Conservation (phyloP, 1,284 basidiomycete species). For the Trichosporon ovoides region DNA sequence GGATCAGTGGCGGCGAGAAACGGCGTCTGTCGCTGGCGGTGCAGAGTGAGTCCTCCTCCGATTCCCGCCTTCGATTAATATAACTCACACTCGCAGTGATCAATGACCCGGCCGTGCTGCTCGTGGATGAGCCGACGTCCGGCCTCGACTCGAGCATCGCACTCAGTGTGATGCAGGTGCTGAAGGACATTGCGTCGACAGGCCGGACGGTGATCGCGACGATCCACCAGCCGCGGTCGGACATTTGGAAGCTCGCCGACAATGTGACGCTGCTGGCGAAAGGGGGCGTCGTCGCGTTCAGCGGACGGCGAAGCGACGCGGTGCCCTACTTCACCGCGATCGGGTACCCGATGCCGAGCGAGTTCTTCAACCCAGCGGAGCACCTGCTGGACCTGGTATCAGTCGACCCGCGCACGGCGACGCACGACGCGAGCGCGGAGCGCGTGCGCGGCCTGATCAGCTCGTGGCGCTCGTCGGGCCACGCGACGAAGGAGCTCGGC, state of each 20-base stretch:
- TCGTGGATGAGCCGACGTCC: slow-evolving; percentile 51
- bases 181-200: slow-evolving; percentile 52
- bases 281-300: slow-evolving; percentile 50
- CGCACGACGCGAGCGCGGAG: slow-evolving; percentile 21
- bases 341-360: slow-evolving; percentile 46
- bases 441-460: slow-evolving; percentile 26
- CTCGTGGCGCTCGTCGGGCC: slow-evolving; percentile 15
- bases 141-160: slow-evolving; percentile 56
- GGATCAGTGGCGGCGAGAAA: slow-evolving; percentile 57
- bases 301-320: slow-evolving; percentile 33
- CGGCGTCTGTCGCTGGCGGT: slow-evolving; percentile 55
- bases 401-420: slow-evolving; percentile 36
- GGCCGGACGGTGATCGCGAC: slow-evolving; percentile 56
- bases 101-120: slow-evolving; percentile 52
- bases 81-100: slow-evolving; percentile 34
- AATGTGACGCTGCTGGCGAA: slow-evolving; percentile 54
- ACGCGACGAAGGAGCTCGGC: slow-evolving; percentile 11
- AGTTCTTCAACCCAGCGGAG: slow-evolving; percentile 49
- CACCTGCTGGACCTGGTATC: slow-evolving; percentile 49
- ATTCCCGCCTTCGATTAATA: not conserved
- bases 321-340: slow-evolving; percentile 40
- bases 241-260: slow-evolving; percentile 53
- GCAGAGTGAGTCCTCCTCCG: slow-evolving; percentile 43
- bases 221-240: slow-evolving; percentile 55
- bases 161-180: slow-evolving; percentile 47